These are phyloP conservation scores for Meira nashicola DNA, from an alignment of 1,284 basidiomycete species.

Conservation along the genomic window DNA sequence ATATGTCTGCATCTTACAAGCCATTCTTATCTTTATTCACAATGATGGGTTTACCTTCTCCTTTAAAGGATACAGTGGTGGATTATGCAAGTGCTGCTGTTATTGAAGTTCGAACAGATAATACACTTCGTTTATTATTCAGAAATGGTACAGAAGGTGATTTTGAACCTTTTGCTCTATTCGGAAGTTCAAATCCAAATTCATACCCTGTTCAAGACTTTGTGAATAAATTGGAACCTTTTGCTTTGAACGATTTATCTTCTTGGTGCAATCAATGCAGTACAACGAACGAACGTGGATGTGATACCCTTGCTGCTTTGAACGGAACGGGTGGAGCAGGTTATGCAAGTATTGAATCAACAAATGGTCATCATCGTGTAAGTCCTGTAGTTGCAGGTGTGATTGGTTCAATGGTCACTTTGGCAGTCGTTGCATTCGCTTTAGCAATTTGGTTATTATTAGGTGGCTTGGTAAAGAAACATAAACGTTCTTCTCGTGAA, in stretches of 20 bases:
- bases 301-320: conserved; percentile 30
- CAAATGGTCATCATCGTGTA: conserved; percentile 36
- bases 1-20: conserved; percentile 73
- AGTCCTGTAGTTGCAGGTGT: conserved; percentile 41
- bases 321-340: conserved; percentile 40
- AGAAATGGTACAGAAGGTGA: conserved; percentile 66
- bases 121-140: conserved; percentile 69
- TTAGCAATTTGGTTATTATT: conserved; percentile 11
- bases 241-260: conserved; percentile 51
- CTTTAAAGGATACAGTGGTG: conserved; percentile 56
- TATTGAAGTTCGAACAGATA: conserved; percentile 62
- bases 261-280: conserved; percentile 55
- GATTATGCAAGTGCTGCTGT: conserved; percentile 72
- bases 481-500: background rate
- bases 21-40: conserved; percentile 81
- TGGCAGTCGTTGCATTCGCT: conserved; percentile 28
- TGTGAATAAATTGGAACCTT: conserved; percentile 65
- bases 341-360: conserved; percentile 29
- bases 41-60: conserved; percentile 54
- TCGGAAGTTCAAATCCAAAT: conserved; percentile 56
- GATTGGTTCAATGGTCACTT: conserved; percentile 38
- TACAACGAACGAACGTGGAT: conserved; percentile 32
- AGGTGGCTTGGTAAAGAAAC: conserved; percentile 2
- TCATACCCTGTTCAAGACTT: conserved; percentile 67
- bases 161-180: conserved; percentile 41